phyloP scores from a whole-genome alignment of 2,329 filamentous ascomycete species.

The Pseudogymnoascus sp. region DNA sequence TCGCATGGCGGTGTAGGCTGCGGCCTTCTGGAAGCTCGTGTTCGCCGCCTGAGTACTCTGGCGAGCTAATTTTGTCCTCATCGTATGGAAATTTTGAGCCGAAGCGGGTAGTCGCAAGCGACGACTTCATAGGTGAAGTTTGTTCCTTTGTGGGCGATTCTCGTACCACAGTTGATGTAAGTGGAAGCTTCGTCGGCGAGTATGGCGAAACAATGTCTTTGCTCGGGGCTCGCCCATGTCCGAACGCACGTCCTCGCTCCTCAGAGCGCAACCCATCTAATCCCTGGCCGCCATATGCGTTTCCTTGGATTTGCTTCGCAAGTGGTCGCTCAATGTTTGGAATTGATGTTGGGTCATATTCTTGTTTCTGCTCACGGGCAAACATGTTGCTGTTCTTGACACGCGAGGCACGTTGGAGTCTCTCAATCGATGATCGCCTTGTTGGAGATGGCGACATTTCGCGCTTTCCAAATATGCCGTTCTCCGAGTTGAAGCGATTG shows the following conservation, averaged over 20 bases:
- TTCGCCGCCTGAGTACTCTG: conserved; percentile 53
- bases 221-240: conserved; percentile 47
- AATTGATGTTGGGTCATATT: conserved; percentile 77
- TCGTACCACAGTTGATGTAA: conserved; percentile 26
- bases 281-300: conserved; percentile 54
- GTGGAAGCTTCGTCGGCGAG: conserved; percentile 35
- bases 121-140: conserved; percentile 79
- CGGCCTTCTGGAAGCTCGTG: conserved; percentile 55
- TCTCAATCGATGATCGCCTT: conserved; percentile 87
- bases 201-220: conserved; percentile 50
- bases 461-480: conserved; percentile 49
- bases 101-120: conserved; percentile 60
- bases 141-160: conserved; percentile 58
- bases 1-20: conserved; percentile 72
- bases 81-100: conserved; percentile 56
- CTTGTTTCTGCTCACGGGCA: conserved; percentile 80
- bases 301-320: conserved; percentile 63
- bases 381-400: conserved; percentile 99
- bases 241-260: conserved; percentile 32
- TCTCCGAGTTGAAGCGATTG: conserved; percentile 57
- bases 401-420: conserved; percentile 84
- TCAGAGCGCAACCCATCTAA: conserved; percentile 45
- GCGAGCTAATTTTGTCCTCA: conserved; percentile 58
- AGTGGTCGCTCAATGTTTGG: conserved; percentile 76
- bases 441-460: conserved; percentile 58